Base-by-base conservation (phyloP, 2,329 filamentous ascomycete species). In the Arthroderma sp. region DNA sequence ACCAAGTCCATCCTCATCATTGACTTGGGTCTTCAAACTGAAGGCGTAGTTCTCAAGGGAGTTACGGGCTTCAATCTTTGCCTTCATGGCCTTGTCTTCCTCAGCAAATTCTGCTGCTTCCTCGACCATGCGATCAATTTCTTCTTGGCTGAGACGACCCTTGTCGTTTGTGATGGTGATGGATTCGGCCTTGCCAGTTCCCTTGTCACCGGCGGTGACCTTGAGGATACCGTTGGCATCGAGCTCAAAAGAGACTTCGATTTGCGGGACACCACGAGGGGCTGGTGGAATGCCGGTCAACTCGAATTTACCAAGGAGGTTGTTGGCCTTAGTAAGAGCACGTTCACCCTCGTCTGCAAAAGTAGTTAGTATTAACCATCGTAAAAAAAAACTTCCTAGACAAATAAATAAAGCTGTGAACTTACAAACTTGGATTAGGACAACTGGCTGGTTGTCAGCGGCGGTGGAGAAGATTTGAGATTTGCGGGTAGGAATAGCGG, bases 161-260 rank as follows among this genome's bases (percentile, higher is more conserved):
- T 96, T 96, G 73, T 98, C 91, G 73, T 98, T 96, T 72, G 84
- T 96, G 66, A 98, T 98, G 58, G 91, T 96, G 68, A 98, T 96
- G 52, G 83, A 87, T 76, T 98, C 87, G 52, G 78, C 80, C 78
- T 96, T 95, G 68, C 91, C 91, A 59, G 89, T 95, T 65, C 88
- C 91, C 83, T 96, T 96, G 71, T 98, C 91, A 61, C 84, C 82
- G 55, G 91, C 91, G 54, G 84, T 86, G 52, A 98, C 91, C 76
- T 93, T 89, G 55, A 98, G 80, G 59, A 98, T 95, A 74, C 91
- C 89, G 71, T 98, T 96, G 74, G 87, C 88, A 60, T 98, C 89
- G 48, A 98, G 82, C 69, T 95, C 86, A 67, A 98, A 98, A 30
- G 86, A 86, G 58, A 98, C 91, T 71, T 98, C 91, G 51, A 98